Evolutionary conservation across 805 yeast species (phyloP), one percentile per base, ranked within the genome.

Genomic region (Myxozyma geophila): DNA sequence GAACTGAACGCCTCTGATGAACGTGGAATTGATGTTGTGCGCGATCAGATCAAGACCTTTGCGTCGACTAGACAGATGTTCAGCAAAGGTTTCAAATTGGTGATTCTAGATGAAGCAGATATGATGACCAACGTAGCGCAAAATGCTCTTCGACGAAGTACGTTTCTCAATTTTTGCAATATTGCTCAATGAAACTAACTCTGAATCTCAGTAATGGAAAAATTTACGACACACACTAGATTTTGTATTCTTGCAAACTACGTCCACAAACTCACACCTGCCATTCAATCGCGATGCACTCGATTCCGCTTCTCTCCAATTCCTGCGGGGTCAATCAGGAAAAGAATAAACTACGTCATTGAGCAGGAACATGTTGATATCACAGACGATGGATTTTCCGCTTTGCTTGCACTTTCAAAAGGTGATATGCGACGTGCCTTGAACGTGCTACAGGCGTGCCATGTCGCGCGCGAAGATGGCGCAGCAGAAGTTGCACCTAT

Each of bases 61-160:
- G 99, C 99, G 10, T 86, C 93, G 37, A 95, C 99, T 0, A 86
- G 91, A 81, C 99, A 95, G 75, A 93, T 95, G 59, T 95, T 93
- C 77, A 60, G 74, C 97, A 97, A 0, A 97, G 98, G 98, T 5
- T 95, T 90, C 77, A 95, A 95, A 74, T 85, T 95, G 70, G 88
- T 95, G 67, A 90, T 95, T 50, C 78, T 95, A 59, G 98, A 92
- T 79, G 98, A 92, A 75, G 98, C 98, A 0, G 98, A 95, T 75
- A 90, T 97, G 13, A 95, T 95, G 98, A 95, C 99, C 7, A 83
- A 90, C 41, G 97, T 91, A 70, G 99, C 99, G 0, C 99, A 95
- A 74, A 86, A 92, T 61, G 99, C 99, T 0, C 80, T 95, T 67
- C 85, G 99, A 78, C 83, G 99, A 77, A 93, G 96, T 1, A 89